These are phyloP conservation scores for Arabis alpina DNA, from an alignment of 345 rosid genomes.

Conservation along the genomic window DNA sequence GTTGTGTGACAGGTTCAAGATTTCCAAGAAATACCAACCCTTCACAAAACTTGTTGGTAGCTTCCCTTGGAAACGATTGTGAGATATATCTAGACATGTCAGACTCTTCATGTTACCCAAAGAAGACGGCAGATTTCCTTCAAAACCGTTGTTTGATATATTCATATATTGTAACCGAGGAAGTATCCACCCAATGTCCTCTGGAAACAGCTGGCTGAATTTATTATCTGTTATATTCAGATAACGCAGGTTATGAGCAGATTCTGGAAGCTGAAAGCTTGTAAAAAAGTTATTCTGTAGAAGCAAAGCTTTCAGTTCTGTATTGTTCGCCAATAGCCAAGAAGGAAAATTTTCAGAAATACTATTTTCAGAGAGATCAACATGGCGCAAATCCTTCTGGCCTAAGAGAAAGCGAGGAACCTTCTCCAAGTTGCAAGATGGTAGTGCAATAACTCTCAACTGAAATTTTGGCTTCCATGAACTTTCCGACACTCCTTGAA, in stretches of 20 bases:
- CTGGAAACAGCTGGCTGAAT: neutral
- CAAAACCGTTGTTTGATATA: neutral
- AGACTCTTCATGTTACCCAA: neutral
- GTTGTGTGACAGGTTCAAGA: slow-evolving; percentile 22
- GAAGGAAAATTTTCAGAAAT: slow-evolving; percentile 20
- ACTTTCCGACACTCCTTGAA: neutral
- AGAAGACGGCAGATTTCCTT: slow-evolving; percentile 20
- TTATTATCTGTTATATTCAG: slow-evolving; percentile 12
- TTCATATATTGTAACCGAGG: neutral
- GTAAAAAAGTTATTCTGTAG: neutral
- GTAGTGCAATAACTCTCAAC: neutral
- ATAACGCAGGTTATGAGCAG: neutral
- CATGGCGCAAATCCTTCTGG: slow-evolving; percentile 2
- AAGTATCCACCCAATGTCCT: slow-evolving; percentile 10
- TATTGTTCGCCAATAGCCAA: slow-evolving; percentile 30
- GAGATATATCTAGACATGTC: slow-evolving; percentile 2
- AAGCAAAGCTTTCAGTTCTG: slow-evolving; percentile 2
- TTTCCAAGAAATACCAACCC: neutral
- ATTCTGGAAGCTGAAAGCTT: slow-evolving; percentile 12
- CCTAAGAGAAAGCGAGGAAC: slow-evolving; percentile 23
- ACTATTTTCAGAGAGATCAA: slow-evolving; percentile 25
- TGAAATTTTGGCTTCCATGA: slow-evolving; percentile 23
- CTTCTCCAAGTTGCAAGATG: slow-evolving; percentile 12
- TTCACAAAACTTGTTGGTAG: slow-evolving; percentile 20
- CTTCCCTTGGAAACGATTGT: slow-evolving; percentile 20